Base-by-base conservation (phyloP, 179 eudicot genomes). In the Kewa caespitosa region DNA sequence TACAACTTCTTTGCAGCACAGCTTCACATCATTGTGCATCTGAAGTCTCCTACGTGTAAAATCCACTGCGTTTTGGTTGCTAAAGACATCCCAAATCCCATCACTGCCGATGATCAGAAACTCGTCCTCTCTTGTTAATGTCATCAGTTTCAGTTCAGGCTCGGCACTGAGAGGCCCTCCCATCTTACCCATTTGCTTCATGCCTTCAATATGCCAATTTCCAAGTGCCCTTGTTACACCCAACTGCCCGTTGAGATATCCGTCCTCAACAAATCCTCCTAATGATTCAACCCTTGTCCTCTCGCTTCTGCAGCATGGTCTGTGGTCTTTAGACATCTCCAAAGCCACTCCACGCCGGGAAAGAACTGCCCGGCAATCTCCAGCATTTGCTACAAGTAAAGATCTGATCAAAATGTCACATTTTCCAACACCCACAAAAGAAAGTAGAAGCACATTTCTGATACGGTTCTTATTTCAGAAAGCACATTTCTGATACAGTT, bases 341-440 rank as follows among this genome's bases (percentile, higher is more conserved):
- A 96, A 43, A 41, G 96, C 97, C 38, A 86, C 22, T 46, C 99
- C 99, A 38, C 73, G 76, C 13, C 97, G 85, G 23, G 96, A 96
- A 54, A 91, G 85, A 55, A 96, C 96, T 1, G 99, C 99, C 67
- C 97, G 87, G 65, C 98, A 93, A 76, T 96, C 99, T 74, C 99
- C 99, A 32, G 97, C 99, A 79, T 96, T 96, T 38, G 99, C 98
- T 62, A 96, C 98, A 48, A 96, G 99, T 74, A 96, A 81, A 72
- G 99, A 96, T 82, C 99, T 96, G 96, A 62, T 64, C 78, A 83
- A 74, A 80, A 78, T 46, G 80, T 83, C 78, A 80, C 76, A 41
- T 69, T 61, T 73, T 77, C 76, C 80, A 75, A 60, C 70, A 75
- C 41, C 61, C 71, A 57, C 50, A 69, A 46, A 8, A 34, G 12